phyloP scores from a whole-genome alignment of 257 asterid species.

The Lycium barbarum region DNA sequence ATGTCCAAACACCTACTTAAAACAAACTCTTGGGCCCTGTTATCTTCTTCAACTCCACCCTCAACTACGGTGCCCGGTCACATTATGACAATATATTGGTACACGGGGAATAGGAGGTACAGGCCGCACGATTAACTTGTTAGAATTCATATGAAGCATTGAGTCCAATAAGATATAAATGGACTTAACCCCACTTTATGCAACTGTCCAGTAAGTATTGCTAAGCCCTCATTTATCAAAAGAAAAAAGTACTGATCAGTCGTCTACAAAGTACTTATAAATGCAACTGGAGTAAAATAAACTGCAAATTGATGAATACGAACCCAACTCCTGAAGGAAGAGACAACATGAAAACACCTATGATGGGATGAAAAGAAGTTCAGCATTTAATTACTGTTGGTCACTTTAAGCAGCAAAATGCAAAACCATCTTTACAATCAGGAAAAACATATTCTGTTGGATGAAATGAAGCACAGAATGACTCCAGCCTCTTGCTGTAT shows the following conservation, averaged over 20 bases:
- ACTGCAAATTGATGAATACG: conserved; percentile 17
- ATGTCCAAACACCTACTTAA: no score
- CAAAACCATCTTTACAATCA: neutral
- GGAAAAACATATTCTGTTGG: neutral
- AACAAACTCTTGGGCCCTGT: neutral
- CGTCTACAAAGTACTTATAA: neutral
- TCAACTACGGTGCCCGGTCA: neutral
- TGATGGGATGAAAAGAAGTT: conserved; percentile 10
- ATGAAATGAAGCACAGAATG: conserved; percentile 16
- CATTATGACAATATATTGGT: neutral
- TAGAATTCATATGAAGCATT: neutral
- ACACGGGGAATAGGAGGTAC: neutral
- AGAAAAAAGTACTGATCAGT: neutral
- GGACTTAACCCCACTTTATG: conserved; percentile 5
- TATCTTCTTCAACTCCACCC: conserved; percentile 15
- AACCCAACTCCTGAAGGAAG: neutral
- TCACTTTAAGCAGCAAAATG: neutral
- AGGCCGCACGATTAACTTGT: neutral
- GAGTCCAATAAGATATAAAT: conserved; percentile 8
- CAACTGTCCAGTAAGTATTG: neutral
- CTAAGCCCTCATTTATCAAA: neutral
- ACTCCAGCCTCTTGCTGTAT: conserved; percentile 1
- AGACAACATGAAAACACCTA: neutral
- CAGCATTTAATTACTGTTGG: conserved; percentile 16
- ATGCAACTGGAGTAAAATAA: conserved; percentile 6